A percentile compares a stretch with the other conserved stretches of the same genome.
These are phyloP conservation scores for Botryobasidium botryosum DNA, from an alignment of 768 basidiomycete genomes.

Conservation along the genomic window DNA sequence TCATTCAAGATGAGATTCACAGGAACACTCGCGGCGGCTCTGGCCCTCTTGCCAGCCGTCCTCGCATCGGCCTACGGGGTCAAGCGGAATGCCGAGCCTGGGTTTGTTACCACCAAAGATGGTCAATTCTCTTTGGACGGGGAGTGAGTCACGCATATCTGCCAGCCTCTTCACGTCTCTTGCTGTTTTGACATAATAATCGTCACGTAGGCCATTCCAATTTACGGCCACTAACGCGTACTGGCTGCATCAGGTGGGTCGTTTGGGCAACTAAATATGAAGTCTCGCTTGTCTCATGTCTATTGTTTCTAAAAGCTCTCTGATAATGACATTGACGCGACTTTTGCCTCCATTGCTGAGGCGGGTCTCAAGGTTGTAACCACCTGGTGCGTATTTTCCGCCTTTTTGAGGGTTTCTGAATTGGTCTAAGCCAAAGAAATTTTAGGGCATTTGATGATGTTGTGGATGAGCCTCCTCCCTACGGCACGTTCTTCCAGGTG, in stretches of 20 bases:
- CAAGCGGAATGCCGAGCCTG: too few species aligned
- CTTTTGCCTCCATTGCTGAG: background rate
- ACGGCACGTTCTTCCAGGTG: constrained; percentile 3
- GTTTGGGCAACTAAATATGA: too few species aligned
- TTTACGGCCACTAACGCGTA: constrained; percentile 9
- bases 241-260: constrained; percentile 8
- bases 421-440: background rate
- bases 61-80: too few species aligned
- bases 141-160: too few species aligned
- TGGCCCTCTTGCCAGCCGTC: too few species aligned
- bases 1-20: too few species aligned
- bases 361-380: constrained; percentile 6
- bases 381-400: constrained; percentile 3
- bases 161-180: too few species aligned
- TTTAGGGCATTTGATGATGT: constrained; percentile 6
- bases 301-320: background rate
- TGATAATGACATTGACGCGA: constrained; percentile 7
- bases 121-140: too few species aligned
- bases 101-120: too few species aligned
- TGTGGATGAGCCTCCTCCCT: background rate
- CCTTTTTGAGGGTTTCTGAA: background rate
- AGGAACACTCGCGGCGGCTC: too few species aligned
- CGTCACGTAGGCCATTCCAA: background rate
- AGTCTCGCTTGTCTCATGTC: too few species aligned
- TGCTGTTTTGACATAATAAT: too few species aligned